A percentile compares a stretch with the other conserved stretches of the same genome.
Conservation (phyloP, 108 stramenopile genomes). For the Stephanodiscus triporus region DNA sequence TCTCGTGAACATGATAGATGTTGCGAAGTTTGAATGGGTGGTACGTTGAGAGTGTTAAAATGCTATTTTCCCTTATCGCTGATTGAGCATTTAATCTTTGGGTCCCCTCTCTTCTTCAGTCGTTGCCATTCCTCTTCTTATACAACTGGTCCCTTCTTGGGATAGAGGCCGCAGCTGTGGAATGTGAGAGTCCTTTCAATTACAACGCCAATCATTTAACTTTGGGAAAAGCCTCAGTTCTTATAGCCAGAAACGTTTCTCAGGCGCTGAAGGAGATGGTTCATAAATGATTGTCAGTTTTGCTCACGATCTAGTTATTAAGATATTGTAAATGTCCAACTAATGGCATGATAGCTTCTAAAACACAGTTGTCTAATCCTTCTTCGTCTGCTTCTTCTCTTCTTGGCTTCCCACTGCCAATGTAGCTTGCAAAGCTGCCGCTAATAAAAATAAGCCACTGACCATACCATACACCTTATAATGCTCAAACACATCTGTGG, state of each 20-base stretch:
- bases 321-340: neutral
- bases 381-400: constrained; percentile 42
- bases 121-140: constrained; percentile 33
- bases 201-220: constrained; percentile 45
- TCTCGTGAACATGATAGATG: constrained; percentile 40
- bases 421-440: constrained; percentile 73
- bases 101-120: neutral
- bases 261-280: too few relatives aligned
- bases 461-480: constrained; percentile 71
- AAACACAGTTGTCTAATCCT: constrained; percentile 32
- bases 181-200: constrained; percentile 53
- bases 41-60: neutral
- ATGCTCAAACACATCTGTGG: constrained; percentile 80
- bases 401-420: constrained; percentile 57
- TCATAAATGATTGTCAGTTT: neutral
- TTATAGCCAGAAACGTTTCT: too few relatives aligned
- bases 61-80: neutral
- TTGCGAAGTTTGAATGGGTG: constrained; percentile 48
- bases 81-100: neutral
- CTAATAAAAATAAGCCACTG: constrained; percentile 70
- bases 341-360: neutral
- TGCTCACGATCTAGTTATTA: neutral
- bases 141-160: constrained; percentile 49
- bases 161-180: constrained; percentile 53
- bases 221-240: constrained; percentile 26